Percentiles rank a stretch among this genome's conserved stretches.
Evolutionary conservation across 2,329 filamentous ascomycete species (phyloP).

Genomic region (Penicillium sp.): DNA sequence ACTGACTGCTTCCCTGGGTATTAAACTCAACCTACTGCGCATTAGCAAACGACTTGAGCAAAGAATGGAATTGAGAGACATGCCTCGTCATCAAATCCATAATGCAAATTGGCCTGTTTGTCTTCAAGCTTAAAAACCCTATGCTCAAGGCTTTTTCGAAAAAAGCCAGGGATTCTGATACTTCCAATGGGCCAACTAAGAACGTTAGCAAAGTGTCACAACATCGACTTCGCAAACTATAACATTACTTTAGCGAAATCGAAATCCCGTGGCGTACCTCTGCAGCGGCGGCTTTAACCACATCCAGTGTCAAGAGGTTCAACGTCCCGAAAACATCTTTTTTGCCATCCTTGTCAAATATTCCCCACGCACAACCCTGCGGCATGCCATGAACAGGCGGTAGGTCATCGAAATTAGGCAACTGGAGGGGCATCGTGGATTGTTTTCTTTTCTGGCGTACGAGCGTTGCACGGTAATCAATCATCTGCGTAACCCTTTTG

Average conservation of each 20-base stretch:
- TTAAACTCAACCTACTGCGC: constrained; percentile 40
- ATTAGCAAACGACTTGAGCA: neutral
- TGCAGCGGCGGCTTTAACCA: constrained; percentile 42
- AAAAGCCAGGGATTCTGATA: constrained; percentile 40
- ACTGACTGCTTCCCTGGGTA: constrained; percentile 49
- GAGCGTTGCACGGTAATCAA: neutral
- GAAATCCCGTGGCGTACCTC: constrained; percentile 46
- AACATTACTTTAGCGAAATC: constrained; percentile 44
- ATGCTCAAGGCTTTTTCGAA: constrained; percentile 35
- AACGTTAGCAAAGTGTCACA: neutral
- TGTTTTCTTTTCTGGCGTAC: neutral
- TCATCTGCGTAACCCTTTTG: neutral
- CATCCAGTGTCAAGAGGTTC: constrained; percentile 48
- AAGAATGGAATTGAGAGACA: neutral
- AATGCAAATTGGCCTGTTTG: constrained; percentile 34
- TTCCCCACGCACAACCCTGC: constrained; percentile 47
- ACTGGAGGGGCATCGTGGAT: neutral
- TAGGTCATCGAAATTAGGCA: constrained; percentile 43
- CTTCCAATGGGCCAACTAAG: constrained; percentile 24
- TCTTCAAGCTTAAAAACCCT: constrained; percentile 28
- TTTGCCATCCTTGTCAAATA: constrained; percentile 41
- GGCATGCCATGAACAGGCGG: constrained; percentile 44
- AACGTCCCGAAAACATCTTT: constrained; percentile 47
- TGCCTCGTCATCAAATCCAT: constrained; percentile 46
- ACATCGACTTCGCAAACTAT: constrained; percentile 14